Percentiles rank a stretch among this genome's conserved stretches.
Evolutionary conservation across 805 yeast species (phyloP).

Genomic region (Maudiozyma pseudohumilis): DNA sequence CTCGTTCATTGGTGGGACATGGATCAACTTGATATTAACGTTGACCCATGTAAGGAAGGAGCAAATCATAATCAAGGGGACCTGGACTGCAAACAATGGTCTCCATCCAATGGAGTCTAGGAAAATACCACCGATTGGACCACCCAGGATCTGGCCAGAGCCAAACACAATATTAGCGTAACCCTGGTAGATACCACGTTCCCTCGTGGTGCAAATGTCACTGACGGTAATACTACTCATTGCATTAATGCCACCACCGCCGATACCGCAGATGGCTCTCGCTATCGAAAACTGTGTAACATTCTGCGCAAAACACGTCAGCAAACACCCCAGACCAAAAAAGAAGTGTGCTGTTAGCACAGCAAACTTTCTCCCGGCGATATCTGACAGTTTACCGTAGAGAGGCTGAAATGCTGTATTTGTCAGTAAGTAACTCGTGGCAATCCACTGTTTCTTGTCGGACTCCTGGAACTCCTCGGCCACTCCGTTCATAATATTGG

Average conservation of each 20-base stretch:
- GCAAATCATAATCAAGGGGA: slow-evolving; percentile 35
- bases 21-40: slow-evolving; percentile 37
- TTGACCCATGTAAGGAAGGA: slow-evolving; percentile 30
- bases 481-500: slow-evolving; percentile 39
- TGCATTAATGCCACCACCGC: slow-evolving; percentile 83
- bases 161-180: slow-evolving; percentile 69
- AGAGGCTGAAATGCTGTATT: slow-evolving; percentile 61
- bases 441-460: slow-evolving; percentile 50
- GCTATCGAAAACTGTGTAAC: slow-evolving; percentile 39
- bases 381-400: slow-evolving; percentile 50
- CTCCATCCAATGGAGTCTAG: slow-evolving; percentile 60
- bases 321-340: slow-evolving; percentile 38
- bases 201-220: slow-evolving; percentile 65
- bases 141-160: slow-evolving; percentile 65
- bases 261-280: slow-evolving; percentile 71
- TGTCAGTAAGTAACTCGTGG: slow-evolving; percentile 52
- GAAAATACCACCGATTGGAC: slow-evolving; percentile 52
- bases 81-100: slow-evolving; percentile 40
- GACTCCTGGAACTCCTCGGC: slow-evolving; percentile 42
- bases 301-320: slow-evolving; percentile 31
- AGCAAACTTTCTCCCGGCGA: slow-evolving; percentile 41
- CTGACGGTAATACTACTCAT: slow-evolving; percentile 66
- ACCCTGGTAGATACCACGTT: slow-evolving; percentile 78
- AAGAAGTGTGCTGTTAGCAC: slow-evolving; percentile 33
- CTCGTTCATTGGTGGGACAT: slow-evolving; percentile 39